Evolutionary conservation across 441 rosid species (phyloP), one percentile per base, ranked within the genome.

Genomic region (Cnidoscolus chayamansa): DNA sequence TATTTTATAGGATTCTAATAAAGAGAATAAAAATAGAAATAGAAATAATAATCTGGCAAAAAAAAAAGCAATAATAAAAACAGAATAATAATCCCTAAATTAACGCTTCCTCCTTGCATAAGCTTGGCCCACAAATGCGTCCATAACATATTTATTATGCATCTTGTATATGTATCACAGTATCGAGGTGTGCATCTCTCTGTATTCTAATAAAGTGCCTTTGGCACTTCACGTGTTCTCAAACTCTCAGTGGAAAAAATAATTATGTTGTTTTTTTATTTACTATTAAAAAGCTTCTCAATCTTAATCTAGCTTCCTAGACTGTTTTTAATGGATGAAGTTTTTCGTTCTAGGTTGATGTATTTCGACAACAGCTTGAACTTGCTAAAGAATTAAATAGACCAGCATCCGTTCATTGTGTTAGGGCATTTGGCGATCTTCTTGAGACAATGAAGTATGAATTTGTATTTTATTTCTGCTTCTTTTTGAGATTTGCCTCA

Each of bases 391-490:
- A 85, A 71, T 74, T 94, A 81, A 86, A 90, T 67, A 84, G 76
- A 77, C 97, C 97, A 0, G 93, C 85, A 59, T 90, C 97, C 0
- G 71, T 92, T 71, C 98, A 92, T 73, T 94, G 97, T 84, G 94
- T 94, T 37, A 92, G 88, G 53, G 96, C 98, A 32, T 93, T 78
- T 15, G 95, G 92, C 0, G 92, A 88, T 82, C 87, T 92, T 72
- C 97, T 92, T 37, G 88, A 80, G 79, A 86, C 84, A 80, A 53
- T 93, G 84, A 91, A 87, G 98, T 90, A 89, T 37, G 83, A 16
- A 61, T 51, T 40, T 30, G 7, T 69, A 5, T 62, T 16, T 50
- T 76, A 37, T 70, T 31, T 30, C 10, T 68, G 3, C 61, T 68
- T 48, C 55, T 11, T 65, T 49, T 17, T 19, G 32, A 62, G 51